Evolutionary conservation across 768 basidiomycete species (phyloP).

Genomic region (Boletus insuetus): DNA sequence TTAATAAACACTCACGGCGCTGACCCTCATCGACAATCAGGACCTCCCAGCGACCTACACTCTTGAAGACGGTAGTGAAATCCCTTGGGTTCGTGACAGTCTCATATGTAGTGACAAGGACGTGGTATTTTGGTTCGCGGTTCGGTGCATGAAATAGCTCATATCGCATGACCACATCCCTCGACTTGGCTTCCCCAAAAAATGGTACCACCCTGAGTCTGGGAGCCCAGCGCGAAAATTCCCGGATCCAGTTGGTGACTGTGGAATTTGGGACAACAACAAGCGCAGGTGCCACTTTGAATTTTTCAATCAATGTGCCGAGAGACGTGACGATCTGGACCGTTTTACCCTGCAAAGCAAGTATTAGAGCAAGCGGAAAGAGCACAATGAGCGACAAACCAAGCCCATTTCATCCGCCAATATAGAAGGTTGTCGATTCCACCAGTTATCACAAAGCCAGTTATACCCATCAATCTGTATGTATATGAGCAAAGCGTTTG

Average conservation of each 20-base stretch:
- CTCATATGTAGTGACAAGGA: constrained; percentile 93
- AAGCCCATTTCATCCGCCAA: constrained; percentile 98
- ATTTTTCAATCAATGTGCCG: constrained; percentile 55
- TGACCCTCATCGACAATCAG: constrained; percentile 93
- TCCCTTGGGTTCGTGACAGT: constrained; percentile 68
- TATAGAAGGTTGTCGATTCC: constrained; percentile 79
- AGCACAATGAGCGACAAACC: constrained; percentile 38
- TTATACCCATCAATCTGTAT: constrained; percentile 73
- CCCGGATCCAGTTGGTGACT: constrained; percentile 92
- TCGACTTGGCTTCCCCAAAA: constrained; percentile 75
- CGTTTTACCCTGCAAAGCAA: constrained; percentile 70
- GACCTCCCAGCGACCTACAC: constrained; percentile 88
- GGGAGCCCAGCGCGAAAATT: constrained; percentile 79
- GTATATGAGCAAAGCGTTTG: constrained; percentile 4
- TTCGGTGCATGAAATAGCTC: constrained; percentile 67
- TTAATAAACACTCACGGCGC: constrained; percentile 55
- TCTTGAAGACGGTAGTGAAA: constrained; percentile 72
- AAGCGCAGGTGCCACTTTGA: constrained; percentile 71
- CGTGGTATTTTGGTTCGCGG: constrained; percentile 72
- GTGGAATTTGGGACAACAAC: constrained; percentile 97
- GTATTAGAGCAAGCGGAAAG: constrained; percentile 4
- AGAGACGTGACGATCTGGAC: constrained; percentile 89
- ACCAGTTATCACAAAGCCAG: constrained; percentile 88
- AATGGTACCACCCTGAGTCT: constrained; percentile 77
- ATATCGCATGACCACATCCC: constrained; percentile 76